phyloP scores from a whole-genome alignment of 2,329 filamentous ascomycete genomes.

The Stylonectria norvegica region DNA sequence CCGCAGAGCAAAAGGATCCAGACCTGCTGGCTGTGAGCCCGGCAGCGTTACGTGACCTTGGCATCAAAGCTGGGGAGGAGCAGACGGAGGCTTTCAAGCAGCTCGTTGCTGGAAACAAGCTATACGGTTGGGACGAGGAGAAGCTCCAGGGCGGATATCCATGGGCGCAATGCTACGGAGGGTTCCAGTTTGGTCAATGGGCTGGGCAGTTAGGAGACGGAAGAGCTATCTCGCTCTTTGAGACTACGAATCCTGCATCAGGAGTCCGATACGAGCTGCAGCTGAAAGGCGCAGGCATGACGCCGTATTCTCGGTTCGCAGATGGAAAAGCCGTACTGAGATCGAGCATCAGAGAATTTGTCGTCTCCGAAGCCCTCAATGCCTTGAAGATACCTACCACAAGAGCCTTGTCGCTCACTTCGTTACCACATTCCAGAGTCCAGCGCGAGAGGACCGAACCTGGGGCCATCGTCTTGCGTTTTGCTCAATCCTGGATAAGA shows the following conservation, averaged over 20 bases:
- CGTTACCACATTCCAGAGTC: conserved; percentile 70
- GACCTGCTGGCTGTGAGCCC: conserved; percentile 80
- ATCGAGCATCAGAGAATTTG: conserved; percentile 89
- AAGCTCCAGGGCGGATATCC: conserved; percentile 73
- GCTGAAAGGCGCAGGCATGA: conserved; percentile 88
- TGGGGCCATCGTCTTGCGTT: conserved; percentile 86
- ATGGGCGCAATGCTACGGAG: conserved; percentile 98
- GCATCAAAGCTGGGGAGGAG: conserved; percentile 66
- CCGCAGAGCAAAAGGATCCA: conserved; percentile 66
- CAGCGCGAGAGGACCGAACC: conserved; percentile 79
- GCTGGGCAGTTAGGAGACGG: conserved; percentile 95
- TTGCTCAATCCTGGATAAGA: conserved; percentile 86
- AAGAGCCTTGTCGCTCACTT: conserved; percentile 75
- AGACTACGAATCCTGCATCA: conserved; percentile 72
- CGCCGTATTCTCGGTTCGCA: conserved; percentile 93
- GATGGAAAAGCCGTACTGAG: conserved; percentile 92
- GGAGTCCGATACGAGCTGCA: conserved; percentile 83
- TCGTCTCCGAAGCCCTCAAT: conserved; percentile 86
- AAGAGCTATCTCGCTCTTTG: conserved; percentile 89
- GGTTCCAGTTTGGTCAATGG: conserved; percentile 79
- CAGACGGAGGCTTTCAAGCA: conserved; percentile 70
- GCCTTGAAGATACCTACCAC: conserved; percentile 84
- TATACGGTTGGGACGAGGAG: conserved; percentile 73
- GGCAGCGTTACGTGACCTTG: conserved; percentile 76
- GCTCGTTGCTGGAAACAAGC: conserved; percentile 76